Evolutionary conservation across 345 rosid species (phyloP).

Genomic region (Hibiscus trionum): DNA sequence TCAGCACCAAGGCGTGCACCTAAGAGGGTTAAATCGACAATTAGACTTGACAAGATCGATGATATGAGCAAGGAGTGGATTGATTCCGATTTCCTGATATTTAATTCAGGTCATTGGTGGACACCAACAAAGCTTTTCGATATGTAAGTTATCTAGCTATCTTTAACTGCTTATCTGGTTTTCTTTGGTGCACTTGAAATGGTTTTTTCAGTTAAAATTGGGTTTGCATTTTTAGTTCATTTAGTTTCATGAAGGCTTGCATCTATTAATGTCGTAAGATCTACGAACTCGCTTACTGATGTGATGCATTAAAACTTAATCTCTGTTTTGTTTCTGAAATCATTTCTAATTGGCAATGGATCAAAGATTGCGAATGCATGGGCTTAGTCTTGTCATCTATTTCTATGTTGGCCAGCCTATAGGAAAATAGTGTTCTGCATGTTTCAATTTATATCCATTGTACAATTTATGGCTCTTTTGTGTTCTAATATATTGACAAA

Average conservation of each 20-base stretch:
- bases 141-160: slow-evolving; percentile 36
- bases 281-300: not conserved
- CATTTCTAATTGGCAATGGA: not conserved
- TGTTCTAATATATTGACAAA: not conserved
- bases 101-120: slow-evolving; percentile 85
- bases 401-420: not conserved
- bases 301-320: not conserved
- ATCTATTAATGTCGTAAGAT: not conserved
- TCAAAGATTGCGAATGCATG: not conserved
- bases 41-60: slow-evolving; percentile 51
- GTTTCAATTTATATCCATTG: not conserved
- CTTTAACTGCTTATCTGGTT: not conserved
- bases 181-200: not conserved
- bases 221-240: not conserved
- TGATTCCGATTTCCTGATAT: slow-evolving; percentile 53
- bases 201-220: not conserved
- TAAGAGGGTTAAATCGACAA: slow-evolving; percentile 51
- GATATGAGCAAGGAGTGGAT: slow-evolving; percentile 63
- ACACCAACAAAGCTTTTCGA: slow-evolving; percentile 60
- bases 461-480: not conserved
- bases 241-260: not conserved
- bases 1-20: slow-evolving; percentile 42
- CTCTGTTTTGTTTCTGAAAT: not conserved
- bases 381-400: not conserved
- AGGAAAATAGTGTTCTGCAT: not conserved